A percentile compares a stretch with the other conserved stretches of the same genome.
Conservation (phyloP, 345 rosid genomes). For the Euphorbia peplus region DNA sequence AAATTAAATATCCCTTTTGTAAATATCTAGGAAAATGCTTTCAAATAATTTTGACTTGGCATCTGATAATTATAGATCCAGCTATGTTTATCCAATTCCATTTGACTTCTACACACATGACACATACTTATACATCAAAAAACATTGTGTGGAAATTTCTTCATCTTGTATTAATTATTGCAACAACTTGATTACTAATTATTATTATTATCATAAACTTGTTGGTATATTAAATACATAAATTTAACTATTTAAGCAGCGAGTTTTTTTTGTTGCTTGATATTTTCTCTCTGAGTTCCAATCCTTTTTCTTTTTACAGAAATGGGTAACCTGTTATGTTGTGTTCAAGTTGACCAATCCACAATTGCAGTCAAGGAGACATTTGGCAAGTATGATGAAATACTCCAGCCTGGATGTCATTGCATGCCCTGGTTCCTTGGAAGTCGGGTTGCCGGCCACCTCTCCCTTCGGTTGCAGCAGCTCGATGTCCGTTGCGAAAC, state of each 20-base stretch:
- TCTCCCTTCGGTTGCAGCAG: conserved; percentile 21
- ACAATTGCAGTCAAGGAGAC: conserved; percentile 20
- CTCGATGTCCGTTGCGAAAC: conserved; percentile 24
- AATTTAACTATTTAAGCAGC: no score
- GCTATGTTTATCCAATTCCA: no score
- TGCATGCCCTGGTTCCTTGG: conserved; percentile 25
- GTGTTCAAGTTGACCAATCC: conserved; percentile 19
- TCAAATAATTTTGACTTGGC: background rate
- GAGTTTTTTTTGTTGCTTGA: no score
- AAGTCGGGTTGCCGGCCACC: conserved; percentile 15
- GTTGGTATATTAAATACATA: background rate
- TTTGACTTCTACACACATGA: background rate
- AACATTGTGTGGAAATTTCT: background rate
- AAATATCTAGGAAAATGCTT: background rate
- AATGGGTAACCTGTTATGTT: conserved; percentile 20
- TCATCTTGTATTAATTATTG: background rate
- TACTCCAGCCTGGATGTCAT: conserved; percentile 20
- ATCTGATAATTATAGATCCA: no score
- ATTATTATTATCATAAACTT: no score
- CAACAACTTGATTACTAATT: background rate
- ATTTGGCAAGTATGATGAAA: conserved; percentile 17
- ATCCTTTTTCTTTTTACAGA: no score
- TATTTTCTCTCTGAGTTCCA: no score
- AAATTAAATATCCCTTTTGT: background rate
- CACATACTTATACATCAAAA: background rate